A percentile compares a stretch with the other conserved stretches of the same genome.
These are phyloP conservation scores for Gossypium anomalum DNA, from an alignment of 345 rosid species.

Conservation along the genomic window DNA sequence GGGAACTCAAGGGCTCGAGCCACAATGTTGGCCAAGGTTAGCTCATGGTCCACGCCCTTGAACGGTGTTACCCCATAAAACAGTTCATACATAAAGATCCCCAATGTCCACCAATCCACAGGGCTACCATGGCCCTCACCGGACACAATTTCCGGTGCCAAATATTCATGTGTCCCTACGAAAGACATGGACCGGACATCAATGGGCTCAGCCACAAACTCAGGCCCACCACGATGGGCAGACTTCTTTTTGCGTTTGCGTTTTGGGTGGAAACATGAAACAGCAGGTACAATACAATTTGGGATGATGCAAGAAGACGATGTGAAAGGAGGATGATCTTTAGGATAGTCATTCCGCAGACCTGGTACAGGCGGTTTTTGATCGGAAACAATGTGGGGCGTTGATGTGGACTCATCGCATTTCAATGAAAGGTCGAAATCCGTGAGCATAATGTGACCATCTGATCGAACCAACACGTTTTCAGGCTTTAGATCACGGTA, in stretches of 20 bases:
- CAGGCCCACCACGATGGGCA: conserved; percentile 47
- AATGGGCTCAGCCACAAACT: conserved; percentile 76
- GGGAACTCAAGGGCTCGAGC: conserved; percentile 94
- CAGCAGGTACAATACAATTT: conserved; percentile 79
- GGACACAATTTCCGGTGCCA: conserved; percentile 88
- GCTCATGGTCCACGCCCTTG: conserved; percentile 81
- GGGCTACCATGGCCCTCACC: conserved; percentile 91
- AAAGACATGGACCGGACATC: conserved; percentile 93
- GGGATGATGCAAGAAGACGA: conserved; percentile 83
- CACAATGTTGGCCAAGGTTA: conserved; percentile 82
- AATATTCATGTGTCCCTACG: conserved; percentile 92
- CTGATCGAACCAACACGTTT: conserved; percentile 79
- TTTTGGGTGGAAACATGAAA: conserved; percentile 77
- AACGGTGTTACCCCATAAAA: conserved; percentile 80
- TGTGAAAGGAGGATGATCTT: conserved; percentile 44
- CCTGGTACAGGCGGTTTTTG: conserved; percentile 29
- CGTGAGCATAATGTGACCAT: conserved; percentile 89
- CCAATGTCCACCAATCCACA: conserved; percentile 96
- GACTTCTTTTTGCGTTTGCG: conserved; percentile 66
- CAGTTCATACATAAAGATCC: conserved; percentile 78
- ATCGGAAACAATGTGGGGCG: conserved; percentile 55
- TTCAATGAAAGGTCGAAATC: conserved; percentile 91
- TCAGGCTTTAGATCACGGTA: conserved; percentile 94
- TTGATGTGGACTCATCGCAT: conserved; percentile 62
- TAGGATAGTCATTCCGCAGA: conserved; percentile 26